Base-by-base conservation (phyloP, 169 alveolate species). In the Eimeria maxima region DNA sequence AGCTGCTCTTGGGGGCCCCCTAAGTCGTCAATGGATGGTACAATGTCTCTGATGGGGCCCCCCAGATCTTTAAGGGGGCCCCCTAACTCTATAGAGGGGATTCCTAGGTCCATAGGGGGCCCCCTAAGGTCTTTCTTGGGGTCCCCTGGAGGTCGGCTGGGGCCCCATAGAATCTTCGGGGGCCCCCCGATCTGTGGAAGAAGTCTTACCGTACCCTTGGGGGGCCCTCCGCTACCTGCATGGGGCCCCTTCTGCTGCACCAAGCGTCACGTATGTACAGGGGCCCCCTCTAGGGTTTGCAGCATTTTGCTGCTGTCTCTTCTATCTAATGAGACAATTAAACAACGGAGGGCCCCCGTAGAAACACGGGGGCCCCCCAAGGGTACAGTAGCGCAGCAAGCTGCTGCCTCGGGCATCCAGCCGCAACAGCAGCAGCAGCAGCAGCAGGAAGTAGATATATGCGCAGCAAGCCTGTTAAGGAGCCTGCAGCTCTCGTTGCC, bases 391-490 rank as follows among this genome's bases (percentile, higher is more conserved):
- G 67, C 65, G n/a, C n/a, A n/a, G n/a, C n/a, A n/a, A n/a, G n/a
- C n/a, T n/a, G n/a, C n/a, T n/a, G n/a, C n/a, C n/a, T n/a, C n/a
- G n/a, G n/a, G n/a, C n/a, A n/a, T n/a, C n/a, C n/a, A 78, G 57
- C 88, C 33, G 65, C 88, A 45, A 24, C 29, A 5, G 88, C 88
- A 38, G 67, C 88, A 44, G 88, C 88, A 45, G 88, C 88, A 44
- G 63, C 88, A 78, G 88, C 88, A 78, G 88, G 65, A 38, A 38
- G 65, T 16, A 27, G 44, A 16, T 60, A 27, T 45, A 11, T 78
- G 88, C 47, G 63, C 63, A 6, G 88, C 88, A 7, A 5, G 7
- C 20, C 65, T 78, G 67, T 65, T 78, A 7, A 8, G 65, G 65
- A 57, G 45, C 88, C 65, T 44, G 33, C 8, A 22, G 22, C 38